Conservation (phyloP, 2,329 filamentous ascomycete genomes). For the Aspergillus brasiliensis region DNA sequence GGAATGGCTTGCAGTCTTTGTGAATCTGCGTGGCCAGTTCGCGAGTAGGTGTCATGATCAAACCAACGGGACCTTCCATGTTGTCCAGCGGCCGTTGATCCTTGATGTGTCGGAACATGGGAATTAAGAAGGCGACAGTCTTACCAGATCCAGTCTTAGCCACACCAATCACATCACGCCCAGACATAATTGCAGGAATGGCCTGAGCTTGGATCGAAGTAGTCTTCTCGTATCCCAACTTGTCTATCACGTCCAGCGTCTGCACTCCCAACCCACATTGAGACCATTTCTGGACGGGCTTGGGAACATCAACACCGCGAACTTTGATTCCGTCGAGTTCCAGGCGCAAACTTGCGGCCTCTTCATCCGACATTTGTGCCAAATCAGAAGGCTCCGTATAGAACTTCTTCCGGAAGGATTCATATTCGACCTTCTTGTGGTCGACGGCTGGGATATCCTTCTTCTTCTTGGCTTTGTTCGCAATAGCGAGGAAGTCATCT, state of each 20-base stretch:
- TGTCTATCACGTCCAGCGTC: constrained; percentile 80
- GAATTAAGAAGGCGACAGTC: constrained; percentile 90
- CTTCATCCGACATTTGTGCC: constrained; percentile 78
- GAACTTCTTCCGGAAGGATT: constrained; percentile 89
- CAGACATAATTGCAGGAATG: constrained; percentile 92
- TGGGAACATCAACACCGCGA: constrained; percentile 81
- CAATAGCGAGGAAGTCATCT: constrained; percentile 65
- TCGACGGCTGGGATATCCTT: constrained; percentile 90
- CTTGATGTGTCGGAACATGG: constrained; percentile 97
- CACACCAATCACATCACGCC: constrained; percentile 91
- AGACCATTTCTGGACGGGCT: constrained; percentile 94
- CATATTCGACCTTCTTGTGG: constrained; percentile 82
- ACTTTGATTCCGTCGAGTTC: constrained; percentile 97
- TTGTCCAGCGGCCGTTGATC: constrained; percentile 82
- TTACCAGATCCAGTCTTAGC: constrained; percentile 98
- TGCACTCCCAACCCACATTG: constrained; percentile 89
- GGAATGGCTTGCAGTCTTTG: constrained; percentile 89
- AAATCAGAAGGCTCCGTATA: constrained; percentile 89
- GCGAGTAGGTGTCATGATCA: constrained; percentile 92
- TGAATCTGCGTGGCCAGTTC: constrained; percentile 94
- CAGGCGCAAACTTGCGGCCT: constrained; percentile 76
- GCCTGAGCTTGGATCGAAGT: constrained; percentile 96
- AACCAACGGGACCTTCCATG: constrained; percentile 80
- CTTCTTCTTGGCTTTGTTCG: constrained; percentile 75
- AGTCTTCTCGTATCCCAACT: constrained; percentile 80